Conservation (phyloP, 1,139 yeast genomes). For the Pichia sp. region DNA sequence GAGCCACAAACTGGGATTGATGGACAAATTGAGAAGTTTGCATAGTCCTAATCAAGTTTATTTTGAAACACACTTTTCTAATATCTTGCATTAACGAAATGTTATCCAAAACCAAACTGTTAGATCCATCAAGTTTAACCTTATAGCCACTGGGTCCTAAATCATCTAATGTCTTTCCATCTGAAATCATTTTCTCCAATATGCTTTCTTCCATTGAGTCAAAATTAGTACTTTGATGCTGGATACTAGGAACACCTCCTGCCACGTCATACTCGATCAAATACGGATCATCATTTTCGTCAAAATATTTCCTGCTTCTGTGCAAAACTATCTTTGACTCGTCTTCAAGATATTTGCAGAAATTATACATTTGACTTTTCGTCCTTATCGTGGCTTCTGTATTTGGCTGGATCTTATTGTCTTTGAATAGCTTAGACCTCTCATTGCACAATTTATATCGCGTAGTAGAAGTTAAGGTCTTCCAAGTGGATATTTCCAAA, state of each 20-base stretch:
- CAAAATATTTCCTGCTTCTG: conserved; percentile 37
- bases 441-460: conserved; percentile 71
- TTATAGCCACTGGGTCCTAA: conserved; percentile 39
- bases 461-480: conserved; percentile 69
- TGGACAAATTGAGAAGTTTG: conserved; percentile 79
- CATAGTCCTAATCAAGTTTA: conserved; percentile 84
- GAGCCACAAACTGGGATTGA: conserved; percentile 68
- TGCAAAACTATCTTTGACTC: conserved; percentile 31
- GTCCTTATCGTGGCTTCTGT: conserved; percentile 66
- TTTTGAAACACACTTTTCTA: conserved; percentile 81
- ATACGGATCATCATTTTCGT: conserved; percentile 63
- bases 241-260: conserved; percentile 72
- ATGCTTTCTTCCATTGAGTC: conserved; percentile 49
- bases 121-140: conserved; percentile 51
- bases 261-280: conserved; percentile 79
- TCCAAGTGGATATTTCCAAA: conserved; percentile 76
- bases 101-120: conserved; percentile 57
- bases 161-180: conserved; percentile 32
- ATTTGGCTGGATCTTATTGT: conserved; percentile 53
- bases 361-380: conserved; percentile 55
- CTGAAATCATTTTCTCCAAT: conserved; percentile 30
- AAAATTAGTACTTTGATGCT: conserved; percentile 49
- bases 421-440: conserved; percentile 63
- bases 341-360: conserved; percentile 40
- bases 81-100: conserved; percentile 82